Evolutionary conservation across 345 rosid species (phyloP), one percentile per base, ranked within the genome.

Genomic region (Moringa oleifera): DNA sequence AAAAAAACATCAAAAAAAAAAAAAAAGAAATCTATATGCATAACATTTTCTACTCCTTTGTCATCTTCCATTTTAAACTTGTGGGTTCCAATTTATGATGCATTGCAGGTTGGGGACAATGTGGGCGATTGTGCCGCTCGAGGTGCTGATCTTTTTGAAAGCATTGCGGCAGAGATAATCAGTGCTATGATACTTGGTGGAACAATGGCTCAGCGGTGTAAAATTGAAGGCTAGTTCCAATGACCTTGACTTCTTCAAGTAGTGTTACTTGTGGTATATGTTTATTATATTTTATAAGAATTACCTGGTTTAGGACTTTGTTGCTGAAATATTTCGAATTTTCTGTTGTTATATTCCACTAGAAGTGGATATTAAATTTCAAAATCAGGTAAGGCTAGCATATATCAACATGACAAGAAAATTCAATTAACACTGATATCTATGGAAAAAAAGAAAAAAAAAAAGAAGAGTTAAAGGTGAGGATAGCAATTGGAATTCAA

Each of bases 101-200:
- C 71, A 55, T 54, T 69, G 62, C 55, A 94, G 99, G 99, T 94
- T 64, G 96, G 97, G 75, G 99, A 91, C 75, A 94, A 94, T 80
- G 99, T 94, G 59, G 99, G 99, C 60, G 99, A 94, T 76, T 94
- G 97, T 84, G 99, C 99, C 75, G 97, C 97, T 57, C 85, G 97
- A 65, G 99, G 99, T 71, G 99, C 99, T 72, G 96, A 94, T 79
- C 95, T 94, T 67, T 94, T 94, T 72, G 99, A 94, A 83, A 94
- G 99, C 73, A 94, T 94, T 64, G 99, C 97, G 19, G 99, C 97
- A 71, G 99, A 94, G 85, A 94, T 91, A 65, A 87, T 94, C 62
- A 94, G 97, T 75, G 97, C 99, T 56, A 94, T 94, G 99, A 94
- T 94, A 71, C 87, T 94, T 57, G 97, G 97, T 55, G 99, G 95